phyloP scores from a whole-genome alignment of 2,329 filamentous ascomycete species.

The Xylariales sp. region DNA sequence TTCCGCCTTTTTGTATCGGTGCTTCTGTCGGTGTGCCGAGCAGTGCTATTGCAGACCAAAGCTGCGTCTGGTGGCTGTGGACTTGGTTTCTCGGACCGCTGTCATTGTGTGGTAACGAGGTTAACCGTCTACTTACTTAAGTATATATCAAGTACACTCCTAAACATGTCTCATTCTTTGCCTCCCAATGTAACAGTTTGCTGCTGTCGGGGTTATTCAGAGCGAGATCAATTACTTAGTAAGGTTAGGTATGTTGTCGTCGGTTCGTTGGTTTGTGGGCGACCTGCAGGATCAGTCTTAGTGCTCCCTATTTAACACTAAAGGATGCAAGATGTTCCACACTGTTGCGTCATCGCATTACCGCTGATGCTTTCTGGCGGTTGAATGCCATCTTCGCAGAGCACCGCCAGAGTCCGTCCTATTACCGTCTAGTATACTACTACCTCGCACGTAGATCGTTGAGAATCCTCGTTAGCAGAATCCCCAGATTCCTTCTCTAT shows the following conservation, averaged over 20 bases:
- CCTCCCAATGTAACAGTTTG: neutral
- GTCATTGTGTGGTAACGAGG: neutral
- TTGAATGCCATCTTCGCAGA: neutral
- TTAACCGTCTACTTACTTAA: neutral
- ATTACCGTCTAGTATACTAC: neutral
- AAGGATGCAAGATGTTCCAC: conserved; percentile 25
- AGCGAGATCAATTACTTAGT: neutral
- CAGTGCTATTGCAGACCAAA: neutral
- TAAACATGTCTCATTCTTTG: neutral
- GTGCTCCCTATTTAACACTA: conserved; percentile 14
- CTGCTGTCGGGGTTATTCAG: neutral
- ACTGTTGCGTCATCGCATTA: conserved; percentile 26
- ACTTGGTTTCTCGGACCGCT: neutral
- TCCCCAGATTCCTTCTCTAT: neutral
- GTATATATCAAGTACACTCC: no score
- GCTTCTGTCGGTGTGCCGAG: neutral
- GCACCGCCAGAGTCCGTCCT: neutral
- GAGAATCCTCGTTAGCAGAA: neutral
- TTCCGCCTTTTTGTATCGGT: neutral
- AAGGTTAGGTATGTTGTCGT: no score
- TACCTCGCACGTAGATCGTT: neutral
- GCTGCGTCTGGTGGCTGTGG: neutral
- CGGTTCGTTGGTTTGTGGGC: neutral
- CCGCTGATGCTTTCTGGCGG: conserved; percentile 10
- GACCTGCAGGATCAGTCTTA: conserved; percentile 8